Evolutionary conservation across 2,329 filamentous ascomycete genomes (phyloP), one percentile per base, ranked within the genome.

Genomic region (Immersiporthe knoxdaviesiana): DNA sequence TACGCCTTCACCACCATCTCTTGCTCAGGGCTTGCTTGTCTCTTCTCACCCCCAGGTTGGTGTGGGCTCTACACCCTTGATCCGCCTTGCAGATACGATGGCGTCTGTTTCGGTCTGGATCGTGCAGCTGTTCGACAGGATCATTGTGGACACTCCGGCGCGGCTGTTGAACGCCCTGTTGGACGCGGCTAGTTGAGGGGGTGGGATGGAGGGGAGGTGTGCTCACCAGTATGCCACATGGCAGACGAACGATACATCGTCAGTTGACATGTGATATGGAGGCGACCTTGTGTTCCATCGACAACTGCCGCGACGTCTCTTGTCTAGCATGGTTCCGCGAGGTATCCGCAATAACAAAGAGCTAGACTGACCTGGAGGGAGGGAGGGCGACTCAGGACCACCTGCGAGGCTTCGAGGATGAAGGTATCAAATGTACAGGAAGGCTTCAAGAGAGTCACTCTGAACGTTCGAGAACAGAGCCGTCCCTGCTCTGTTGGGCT

Each of bases 161-260:
- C 52, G 52, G 52, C 52, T 56, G 52, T 56, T 30, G 24, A 8
- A 56, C 52, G 52, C 52, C 24, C 52, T 56, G 52, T 56, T 30
- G 24, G 7, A 56, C 52, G 52, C 52, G 52, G 24, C 14, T 30
- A 30, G 6, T 16, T 56, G 52, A 30, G 52, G 12, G 14, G 14
- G n/a, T n/a, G 24, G 24, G 50, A 16, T 54, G 50, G 24, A 27
- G 12, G n/a, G 0, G 50, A 27, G 11, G 27, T 5, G 3, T 56
- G 24, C 24, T 30, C 52, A 56, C 52, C 52, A 4, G 14, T 6
- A n/a, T n/a, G 21, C 21, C 21, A 21, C 44, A 47, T 47, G 44
- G 44, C 44, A 47, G 21, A 47, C 44, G 44, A 47, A 47, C 44
- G 44, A 47, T 47, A 47, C 18, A 47, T 47, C 44, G 44, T 47